Evolutionary conservation across 352 stramenopile genomes (phyloP).

Genomic region (Paralagenidium karlingii): DNA sequence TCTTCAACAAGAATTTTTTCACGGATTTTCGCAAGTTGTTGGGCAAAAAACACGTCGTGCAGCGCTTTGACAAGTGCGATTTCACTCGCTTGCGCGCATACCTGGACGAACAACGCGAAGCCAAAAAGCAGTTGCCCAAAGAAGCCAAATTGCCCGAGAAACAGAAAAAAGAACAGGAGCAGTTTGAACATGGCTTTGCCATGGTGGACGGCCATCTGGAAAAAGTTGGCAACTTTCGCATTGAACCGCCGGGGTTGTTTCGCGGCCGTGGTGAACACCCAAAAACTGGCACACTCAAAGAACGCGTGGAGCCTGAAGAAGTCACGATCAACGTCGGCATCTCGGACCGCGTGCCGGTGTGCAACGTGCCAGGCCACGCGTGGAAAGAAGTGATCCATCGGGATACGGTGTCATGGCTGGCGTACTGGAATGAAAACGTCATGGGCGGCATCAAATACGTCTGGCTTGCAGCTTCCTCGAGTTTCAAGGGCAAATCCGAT

Average conservation of each 20-base stretch:
- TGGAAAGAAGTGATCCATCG: constrained; percentile 97
- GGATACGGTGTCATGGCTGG: constrained; percentile 85
- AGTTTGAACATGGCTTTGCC: constrained; percentile 92
- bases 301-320: constrained; percentile 91
- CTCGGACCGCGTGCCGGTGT: constrained; percentile 84
- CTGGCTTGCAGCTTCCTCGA: constrained; percentile 94
- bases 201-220: constrained; percentile 98
- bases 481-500: constrained; percentile 99
- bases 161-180: constrained; percentile 84
- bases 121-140: constrained; percentile 95
- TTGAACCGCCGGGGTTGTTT: constrained; percentile 98
- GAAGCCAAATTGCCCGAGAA: constrained; percentile 85
- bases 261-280: constrained; percentile 97
- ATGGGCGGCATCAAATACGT: constrained; percentile 99
- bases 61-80: constrained; percentile 95
- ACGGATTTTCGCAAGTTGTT: constrained; percentile 85
- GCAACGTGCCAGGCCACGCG: constrained; percentile 87
- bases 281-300: constrained; percentile 98
- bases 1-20: constrained; percentile 99
- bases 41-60: constrained; percentile 90
- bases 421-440: constrained; percentile 98
- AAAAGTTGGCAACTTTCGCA: constrained; percentile 95
- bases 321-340: constrained; percentile 96
- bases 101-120: constrained; percentile 87
- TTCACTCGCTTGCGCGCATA: constrained; percentile 92